Percentiles rank a stretch among this genome's conserved stretches.
These are phyloP conservation scores for Hypoxylon subgilvum DNA, from an alignment of 495 filamentous ascomycete genomes.

Conservation along the genomic window DNA sequence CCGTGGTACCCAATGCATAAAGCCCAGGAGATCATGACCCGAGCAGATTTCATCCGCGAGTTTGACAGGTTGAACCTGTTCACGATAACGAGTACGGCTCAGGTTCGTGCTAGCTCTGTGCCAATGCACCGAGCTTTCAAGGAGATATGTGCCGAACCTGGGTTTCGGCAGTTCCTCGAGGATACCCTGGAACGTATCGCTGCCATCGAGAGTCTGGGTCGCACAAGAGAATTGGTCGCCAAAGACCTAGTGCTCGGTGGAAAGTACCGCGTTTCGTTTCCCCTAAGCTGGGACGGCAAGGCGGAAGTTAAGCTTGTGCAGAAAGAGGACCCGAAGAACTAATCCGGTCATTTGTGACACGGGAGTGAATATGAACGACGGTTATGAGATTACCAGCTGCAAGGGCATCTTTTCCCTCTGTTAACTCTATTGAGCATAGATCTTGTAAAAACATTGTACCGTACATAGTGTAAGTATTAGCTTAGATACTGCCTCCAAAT, in stretches of 20 bases:
- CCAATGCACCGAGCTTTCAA: slow-evolving; percentile 94
- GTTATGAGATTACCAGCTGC: slow-evolving; percentile 3
- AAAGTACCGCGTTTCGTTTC: slow-evolving; percentile 71
- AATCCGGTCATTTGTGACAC: not conserved
- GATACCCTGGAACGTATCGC: slow-evolving; percentile 81
- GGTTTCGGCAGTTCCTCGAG: slow-evolving; percentile 82
- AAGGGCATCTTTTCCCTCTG: slow-evolving; percentile 24
- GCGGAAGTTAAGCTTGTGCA: slow-evolving; percentile 39
- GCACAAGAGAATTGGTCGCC: slow-evolving; percentile 88
- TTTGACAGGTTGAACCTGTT: slow-evolving; percentile 96
- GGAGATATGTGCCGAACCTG: slow-evolving; percentile 71
- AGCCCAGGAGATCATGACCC: slow-evolving; percentile 88
- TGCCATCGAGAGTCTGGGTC: slow-evolving; percentile 89
- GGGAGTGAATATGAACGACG: not conserved
- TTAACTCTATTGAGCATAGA: slow-evolving; percentile 6
- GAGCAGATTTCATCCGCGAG: slow-evolving; percentile 89
- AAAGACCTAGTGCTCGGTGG: slow-evolving; percentile 77
- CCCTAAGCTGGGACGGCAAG: slow-evolving; percentile 34
- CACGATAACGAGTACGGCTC: slow-evolving; percentile 85
- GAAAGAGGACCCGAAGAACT: not conserved
- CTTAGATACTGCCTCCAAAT: not conserved
- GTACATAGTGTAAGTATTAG: slow-evolving; percentile 2
- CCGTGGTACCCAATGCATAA: slow-evolving; percentile 83
- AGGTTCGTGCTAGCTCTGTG: slow-evolving; percentile 90
- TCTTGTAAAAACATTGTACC: slow-evolving; percentile 6